Evolutionary conservation across 768 basidiomycete genomes (phyloP).

Genomic region (Porphyrellus cyaneotinctus): DNA sequence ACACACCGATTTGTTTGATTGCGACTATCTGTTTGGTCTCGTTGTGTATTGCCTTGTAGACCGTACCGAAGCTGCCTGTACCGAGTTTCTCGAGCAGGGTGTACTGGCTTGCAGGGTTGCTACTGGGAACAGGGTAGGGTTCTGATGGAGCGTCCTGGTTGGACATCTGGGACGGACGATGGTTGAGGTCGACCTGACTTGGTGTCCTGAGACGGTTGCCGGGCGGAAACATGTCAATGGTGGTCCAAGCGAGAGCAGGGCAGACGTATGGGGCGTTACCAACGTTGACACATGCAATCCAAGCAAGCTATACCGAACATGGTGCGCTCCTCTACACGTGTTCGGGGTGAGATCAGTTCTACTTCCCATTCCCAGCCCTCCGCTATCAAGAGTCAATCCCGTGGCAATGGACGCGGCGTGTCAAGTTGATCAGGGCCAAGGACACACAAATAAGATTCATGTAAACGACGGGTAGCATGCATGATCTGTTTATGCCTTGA

Average conservation of each 20-base stretch:
- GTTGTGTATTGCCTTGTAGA: slow-evolving; percentile 96
- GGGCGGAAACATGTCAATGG: slow-evolving; percentile 39
- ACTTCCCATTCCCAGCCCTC: slow-evolving; percentile 10
- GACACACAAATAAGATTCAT: slow-evolving; percentile 36
- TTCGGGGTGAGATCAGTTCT: slow-evolving; percentile 1
- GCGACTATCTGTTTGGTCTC: slow-evolving; percentile 94
- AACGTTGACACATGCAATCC: slow-evolving; percentile 6
- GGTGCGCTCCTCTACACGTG: slow-evolving; percentile 27
- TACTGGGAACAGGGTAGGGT: slow-evolving; percentile 67
- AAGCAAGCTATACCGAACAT: slow-evolving; percentile 12
- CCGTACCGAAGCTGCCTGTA: slow-evolving; percentile 93
- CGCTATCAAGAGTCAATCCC: not conserved
- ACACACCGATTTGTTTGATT: slow-evolving; percentile 91
- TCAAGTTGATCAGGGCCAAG: slow-evolving; percentile 32
- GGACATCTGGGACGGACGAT: slow-evolving; percentile 43
- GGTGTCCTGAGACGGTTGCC: slow-evolving; percentile 37
- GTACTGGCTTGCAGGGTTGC: slow-evolving; percentile 86
- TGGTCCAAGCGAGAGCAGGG: slow-evolving; percentile 23
- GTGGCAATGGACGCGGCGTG: slow-evolving; percentile 30
- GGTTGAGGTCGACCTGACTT: slow-evolving; percentile 35
- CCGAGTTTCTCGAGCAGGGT: slow-evolving; percentile 94
- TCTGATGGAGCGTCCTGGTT: slow-evolving; percentile 41
- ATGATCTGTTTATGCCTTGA: slow-evolving; percentile 68
- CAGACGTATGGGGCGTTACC: slow-evolving; percentile 8
- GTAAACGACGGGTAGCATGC: slow-evolving; percentile 27